Percentiles rank a stretch among this genome's conserved stretches.
Conservation (phyloP, 2,329 filamentous ascomycete genomes). For the Phoma sp. region DNA sequence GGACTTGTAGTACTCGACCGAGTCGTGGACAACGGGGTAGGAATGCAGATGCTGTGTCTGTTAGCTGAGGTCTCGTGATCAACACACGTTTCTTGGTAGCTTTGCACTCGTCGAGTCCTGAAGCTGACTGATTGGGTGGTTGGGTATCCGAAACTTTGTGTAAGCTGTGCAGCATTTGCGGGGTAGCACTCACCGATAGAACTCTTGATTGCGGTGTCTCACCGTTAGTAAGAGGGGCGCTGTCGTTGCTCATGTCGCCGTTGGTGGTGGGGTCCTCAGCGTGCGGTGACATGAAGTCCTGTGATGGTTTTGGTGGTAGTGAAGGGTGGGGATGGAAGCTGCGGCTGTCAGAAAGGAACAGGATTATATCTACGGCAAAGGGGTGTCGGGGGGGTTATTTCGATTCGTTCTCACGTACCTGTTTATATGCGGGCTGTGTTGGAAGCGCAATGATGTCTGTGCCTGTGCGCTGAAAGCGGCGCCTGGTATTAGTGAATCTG, state of each 20-base stretch:
- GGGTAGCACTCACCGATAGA: constrained; percentile 44
- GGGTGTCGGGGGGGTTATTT: constrained; percentile 17
- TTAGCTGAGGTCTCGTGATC: constrained; percentile 14
- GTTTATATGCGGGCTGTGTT: constrained; percentile 32
- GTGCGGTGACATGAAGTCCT: constrained; percentile 40
- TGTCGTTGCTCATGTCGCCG: constrained; percentile 41
- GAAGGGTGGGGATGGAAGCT: constrained; percentile 10
- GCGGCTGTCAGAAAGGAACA: constrained; percentile 13
- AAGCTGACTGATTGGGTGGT: constrained; percentile 18
- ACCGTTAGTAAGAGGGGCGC: constrained; percentile 47
- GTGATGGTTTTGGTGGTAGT: constrained; percentile 16
- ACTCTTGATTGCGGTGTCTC: constrained; percentile 48
- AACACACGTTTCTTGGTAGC: not conserved
- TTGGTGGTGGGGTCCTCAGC: constrained; percentile 40
- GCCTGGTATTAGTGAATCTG: constrained; percentile 22
- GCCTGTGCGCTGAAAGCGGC: constrained; percentile 33
- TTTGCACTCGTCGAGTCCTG: constrained; percentile 2
- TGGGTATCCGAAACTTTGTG: constrained; percentile 2
- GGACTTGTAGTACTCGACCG: constrained; percentile 77
- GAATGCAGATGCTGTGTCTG: constrained; percentile 74
- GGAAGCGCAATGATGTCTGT: constrained; percentile 26
- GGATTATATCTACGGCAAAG: constrained; percentile 16
- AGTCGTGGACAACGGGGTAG: constrained; percentile 83
- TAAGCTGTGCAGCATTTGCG: constrained; percentile 1
- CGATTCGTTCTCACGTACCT: constrained; percentile 20